Evolutionary conservation across 2,329 filamentous ascomycete genomes (phyloP).

Genomic region (Endoconidiophora laricicola): DNA sequence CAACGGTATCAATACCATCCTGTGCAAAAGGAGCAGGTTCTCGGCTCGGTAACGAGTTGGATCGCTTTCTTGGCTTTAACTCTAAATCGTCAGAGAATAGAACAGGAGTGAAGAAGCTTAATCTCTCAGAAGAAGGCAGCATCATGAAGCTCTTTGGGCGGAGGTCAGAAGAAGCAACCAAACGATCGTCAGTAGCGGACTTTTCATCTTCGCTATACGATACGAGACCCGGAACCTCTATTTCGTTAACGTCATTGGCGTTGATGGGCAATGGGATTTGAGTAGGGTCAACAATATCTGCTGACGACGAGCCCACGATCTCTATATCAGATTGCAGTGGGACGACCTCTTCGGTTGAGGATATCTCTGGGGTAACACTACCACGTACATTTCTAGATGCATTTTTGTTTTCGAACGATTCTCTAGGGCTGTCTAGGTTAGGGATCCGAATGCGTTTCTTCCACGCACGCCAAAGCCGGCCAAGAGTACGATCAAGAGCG

Average conservation of each 20-base stretch:
- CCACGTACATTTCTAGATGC: constrained; percentile 18
- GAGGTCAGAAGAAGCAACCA: constrained; percentile 15
- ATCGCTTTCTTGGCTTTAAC: constrained; percentile 26
- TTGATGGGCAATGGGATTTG: constrained; percentile 50
- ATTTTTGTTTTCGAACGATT: constrained; percentile 23
- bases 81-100: constrained; percentile 13
- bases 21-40: constrained; percentile 18
- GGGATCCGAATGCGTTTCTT: constrained; percentile 63
- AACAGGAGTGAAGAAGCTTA: constrained; percentile 11
- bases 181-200: constrained; percentile 23
- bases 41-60: constrained; percentile 32
- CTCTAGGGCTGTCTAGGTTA: constrained; percentile 28
- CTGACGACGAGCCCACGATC: constrained; percentile 17
- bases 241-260: constrained; percentile 57
- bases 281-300: constrained; percentile 25
- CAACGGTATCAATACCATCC: constrained; percentile 6
- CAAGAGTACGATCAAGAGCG: constrained; percentile 74
- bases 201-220: constrained; percentile 46
- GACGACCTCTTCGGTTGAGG: constrained; percentile 9
- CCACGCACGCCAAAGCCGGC: constrained; percentile 87
- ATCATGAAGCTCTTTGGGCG: constrained; percentile 34
- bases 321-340: constrained; percentile 17
- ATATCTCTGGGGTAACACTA: constrained; percentile 7
- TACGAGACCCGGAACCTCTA: constrained; percentile 58
- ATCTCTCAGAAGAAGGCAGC: constrained; percentile 16